Base-by-base conservation (phyloP, 495 filamentous ascomycete genomes). In the Penicillium coprophilum region DNA sequence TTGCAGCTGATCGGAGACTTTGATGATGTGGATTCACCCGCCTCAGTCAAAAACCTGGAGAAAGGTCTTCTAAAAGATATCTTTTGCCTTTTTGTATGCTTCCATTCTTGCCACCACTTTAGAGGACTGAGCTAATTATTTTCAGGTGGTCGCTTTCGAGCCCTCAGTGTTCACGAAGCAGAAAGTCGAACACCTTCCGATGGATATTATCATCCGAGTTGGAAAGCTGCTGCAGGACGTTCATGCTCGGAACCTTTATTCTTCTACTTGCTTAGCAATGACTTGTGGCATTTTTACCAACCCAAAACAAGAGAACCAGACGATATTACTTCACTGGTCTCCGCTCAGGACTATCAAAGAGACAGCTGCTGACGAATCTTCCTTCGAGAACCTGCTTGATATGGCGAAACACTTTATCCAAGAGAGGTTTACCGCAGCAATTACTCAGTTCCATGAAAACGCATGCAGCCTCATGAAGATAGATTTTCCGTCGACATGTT, bases 251-350 rank as follows among this genome's bases (percentile, higher is more conserved):
- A 30, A 50, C 5, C 40, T 24, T 1, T 4, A 38, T 17, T 40
- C 36, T 0, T 19, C n/a, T 19, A 39, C 19, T 43, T 17, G 34
- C n/a, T 23, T 60, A 2, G 28, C 32, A 11, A 46, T 55, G 24
- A 10, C 24, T 13, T 60, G 52, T 46, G 57, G 57, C 5, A 41
- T 60, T 6, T 56, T 47, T 4, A 46, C 31, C 10, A 23, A 47
- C 6, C 52, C 52, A 12, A 55, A 36, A 28, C 52, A 55, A 31
- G 19, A 38, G 17, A 27, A 1, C 1, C 20, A 28, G 23, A 15
- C 49, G 6, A 30, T 47, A 8, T n/a, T 60, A 19, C 51, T 56
- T 21, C 31, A 43, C 10, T 60, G 57, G 57, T 60, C 57, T 4
- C 46, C 57, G 6, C 12, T 60, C 28, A 51, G 20, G 12, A 9